Evolutionary conservation across 2,329 filamentous ascomycete species (phyloP), one percentile per base, ranked within the genome.

Genomic region (Pseudocercospora cruenta): DNA sequence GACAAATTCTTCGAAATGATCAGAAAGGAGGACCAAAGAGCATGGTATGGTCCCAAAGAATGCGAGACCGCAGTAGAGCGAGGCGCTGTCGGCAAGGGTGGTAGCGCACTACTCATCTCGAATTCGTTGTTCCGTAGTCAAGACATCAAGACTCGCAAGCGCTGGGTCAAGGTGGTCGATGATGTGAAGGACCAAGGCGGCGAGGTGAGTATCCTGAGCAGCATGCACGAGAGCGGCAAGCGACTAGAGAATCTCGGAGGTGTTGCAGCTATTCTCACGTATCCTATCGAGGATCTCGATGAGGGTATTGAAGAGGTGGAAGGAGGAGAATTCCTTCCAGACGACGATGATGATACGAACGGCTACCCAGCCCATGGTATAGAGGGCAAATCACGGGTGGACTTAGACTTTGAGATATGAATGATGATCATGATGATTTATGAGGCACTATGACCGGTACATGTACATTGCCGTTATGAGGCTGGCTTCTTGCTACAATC

Each of bases 151-250:
- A 90, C 88, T 65, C 85, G 95, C 71, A 91, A 90, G 76, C 87
- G 89, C 69, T 98, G 94, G 84, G 94, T 98, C 0, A 82, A 82
- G 8, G 83, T 98, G 54, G 94, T 98, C 3, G 94, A 98, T 77
- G 90, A 89, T 68, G 94, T 98, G n/a, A 89, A 89, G 61, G 81
- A 83, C 2, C 90, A 93, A 69, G 95, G 94, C 4, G 95, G 94
- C 1, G 93, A 97, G 70, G 92, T 93, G 0, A 85, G 92, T 62
- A 87, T 98, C n/a, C 80, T 98, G 28, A 98, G 94, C 78, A 94
- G 91, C 73, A 91, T 96, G 75, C 94, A 98, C 78, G 94, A 97
- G 82, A 97, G 94, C 77, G 95, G 95, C 0, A 90, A 91, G 81
- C 84, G 93, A 66, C 80, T 99, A 14, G 92, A 94, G 71, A 91